These are phyloP conservation scores for Xenosphaeropsis pyriputrescens DNA, from an alignment of 2,329 filamentous ascomycete species.

Conservation along the genomic window DNA sequence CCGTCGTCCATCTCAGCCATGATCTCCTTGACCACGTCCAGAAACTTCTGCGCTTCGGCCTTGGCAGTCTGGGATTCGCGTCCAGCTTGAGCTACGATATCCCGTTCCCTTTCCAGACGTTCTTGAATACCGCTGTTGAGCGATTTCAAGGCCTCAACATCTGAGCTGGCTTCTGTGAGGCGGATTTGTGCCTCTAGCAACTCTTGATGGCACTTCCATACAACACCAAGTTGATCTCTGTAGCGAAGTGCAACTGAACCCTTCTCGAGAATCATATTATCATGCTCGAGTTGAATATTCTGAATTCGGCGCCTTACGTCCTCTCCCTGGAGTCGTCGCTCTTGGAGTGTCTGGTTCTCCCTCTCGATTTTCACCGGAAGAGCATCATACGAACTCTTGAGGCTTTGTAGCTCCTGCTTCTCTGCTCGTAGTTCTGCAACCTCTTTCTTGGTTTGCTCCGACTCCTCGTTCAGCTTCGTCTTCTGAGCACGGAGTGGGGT, in stretches of 20 bases:
- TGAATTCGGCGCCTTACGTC: slow-evolving; percentile 25
- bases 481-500: slow-evolving; percentile 6
- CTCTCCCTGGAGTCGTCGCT: slow-evolving; percentile 20
- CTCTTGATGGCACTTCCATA: slow-evolving; percentile 46
- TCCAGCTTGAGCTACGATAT: slow-evolving; percentile 22
- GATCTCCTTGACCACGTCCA: slow-evolving; percentile 20
- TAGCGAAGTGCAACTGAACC: slow-evolving; percentile 35
- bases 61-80: slow-evolving; percentile 23
- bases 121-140: slow-evolving; percentile 46
- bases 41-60: slow-evolving; percentile 22
- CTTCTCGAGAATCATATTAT: slow-evolving; percentile 39
- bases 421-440: slow-evolving; percentile 38
- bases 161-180: slow-evolving; percentile 69
- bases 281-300: slow-evolving; percentile 36
- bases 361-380: slow-evolving; percentile 52
- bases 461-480: slow-evolving; percentile 22
- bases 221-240: slow-evolving; percentile 42
- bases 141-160: slow-evolving; percentile 51
- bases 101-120: slow-evolving; percentile 30
- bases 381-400: slow-evolving; percentile 46
- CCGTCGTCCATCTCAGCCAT: slow-evolving; percentile 18
- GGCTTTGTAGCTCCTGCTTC: slow-evolving; percentile 54
- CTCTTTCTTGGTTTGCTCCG: slow-evolving; percentile 18
- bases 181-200: slow-evolving; percentile 57
- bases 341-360: slow-evolving; percentile 20